Evolutionary conservation across 1,284 basidiomycete species (phyloP), one percentile per base, ranked within the genome.

Genomic region (Malassezia japonica): DNA sequence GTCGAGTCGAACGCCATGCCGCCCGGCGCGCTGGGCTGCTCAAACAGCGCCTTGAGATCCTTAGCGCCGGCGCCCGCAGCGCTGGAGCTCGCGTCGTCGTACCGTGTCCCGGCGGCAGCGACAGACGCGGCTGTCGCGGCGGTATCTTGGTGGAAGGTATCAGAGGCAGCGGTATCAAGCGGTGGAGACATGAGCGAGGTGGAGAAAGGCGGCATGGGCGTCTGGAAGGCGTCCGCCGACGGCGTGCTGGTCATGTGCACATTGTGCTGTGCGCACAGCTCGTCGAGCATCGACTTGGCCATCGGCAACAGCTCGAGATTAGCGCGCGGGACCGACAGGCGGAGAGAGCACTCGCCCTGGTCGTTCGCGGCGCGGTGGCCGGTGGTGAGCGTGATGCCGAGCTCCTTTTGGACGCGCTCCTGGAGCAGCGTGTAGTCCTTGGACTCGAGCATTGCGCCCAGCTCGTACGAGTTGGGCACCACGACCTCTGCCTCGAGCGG

Each of bases 401-500:
- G 80, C 65, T 98, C 91, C 43, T 86, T 83, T 76, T 95, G 95
- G 74, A 95, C 80, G 55, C 85, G 83, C 64, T 96, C 90, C 15
- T 82, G 80, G 60, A 96, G 83, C 21, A 81, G 79, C 39, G 78
- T 78, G 73, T 92, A 96, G 42, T 95, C 90, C 18, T 83, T 76
- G 6, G 85, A 84, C 23, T 80, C 75, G 65, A 84, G 82, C 28
- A 92, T 77, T 24, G 81, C 78, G 2, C 82, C 80, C 10, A 96
- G 78, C 53, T 92, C 88, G 6, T 80, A 75, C 63, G 75, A 73
- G 43, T 85, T 83, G 8, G 91, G 89, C 18, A 95, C 83, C 41
- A 85, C 82, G 80, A 92, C 85, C 68, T 95, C 90, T 20, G 90
- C 90, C 73, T 96, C 92, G 69, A 95, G 94, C 0, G 92, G 92